phyloP scores from a whole-genome alignment of 495 filamentous ascomycete species.

The Hypoxylon lienhwacheense region DNA sequence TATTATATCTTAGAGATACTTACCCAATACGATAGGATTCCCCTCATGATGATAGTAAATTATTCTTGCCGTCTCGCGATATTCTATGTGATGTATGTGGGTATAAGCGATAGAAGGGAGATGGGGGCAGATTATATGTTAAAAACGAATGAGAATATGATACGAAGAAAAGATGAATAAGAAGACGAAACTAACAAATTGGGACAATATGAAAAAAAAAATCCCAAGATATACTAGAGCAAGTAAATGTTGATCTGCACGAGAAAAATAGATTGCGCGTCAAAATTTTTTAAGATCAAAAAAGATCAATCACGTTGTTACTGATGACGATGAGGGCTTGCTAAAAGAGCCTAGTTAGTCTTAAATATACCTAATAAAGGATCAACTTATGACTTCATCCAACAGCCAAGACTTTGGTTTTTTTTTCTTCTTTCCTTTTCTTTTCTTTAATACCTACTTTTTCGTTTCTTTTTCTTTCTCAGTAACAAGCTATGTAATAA shows the following conservation, averaged over 20 bases:
- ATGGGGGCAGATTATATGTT: not conserved
- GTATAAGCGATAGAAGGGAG: not conserved
- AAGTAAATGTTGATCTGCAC: no score
- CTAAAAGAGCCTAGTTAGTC: conserved; percentile 16
- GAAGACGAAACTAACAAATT: conserved; percentile 1
- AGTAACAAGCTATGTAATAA: no score
- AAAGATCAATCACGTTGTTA: conserved; percentile 15
- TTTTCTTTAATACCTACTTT: no score
- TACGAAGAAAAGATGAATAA: conserved; percentile 4
- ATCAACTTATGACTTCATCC: conserved; percentile 34
- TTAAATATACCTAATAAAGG: conserved; percentile 12
- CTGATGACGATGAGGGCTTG: conserved; percentile 19
- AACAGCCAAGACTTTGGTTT: not conserved
- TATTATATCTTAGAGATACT: conserved; percentile 13
- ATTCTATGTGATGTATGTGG: not conserved
- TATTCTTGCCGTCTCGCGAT: not conserved
- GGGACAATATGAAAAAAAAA: conserved; percentile 1
- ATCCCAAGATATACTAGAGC: conserved; percentile 13
- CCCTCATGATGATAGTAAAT: conserved; percentile 70
- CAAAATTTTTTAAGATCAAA: no score
- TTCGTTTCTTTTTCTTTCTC: no score
- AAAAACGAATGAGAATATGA: no score
- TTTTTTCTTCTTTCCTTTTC: no score
- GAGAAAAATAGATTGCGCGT: not conserved
- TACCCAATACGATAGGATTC: conserved; percentile 63